phyloP scores from a whole-genome alignment of 1,284 basidiomycete species.

The Ustilago hordei region DNA sequence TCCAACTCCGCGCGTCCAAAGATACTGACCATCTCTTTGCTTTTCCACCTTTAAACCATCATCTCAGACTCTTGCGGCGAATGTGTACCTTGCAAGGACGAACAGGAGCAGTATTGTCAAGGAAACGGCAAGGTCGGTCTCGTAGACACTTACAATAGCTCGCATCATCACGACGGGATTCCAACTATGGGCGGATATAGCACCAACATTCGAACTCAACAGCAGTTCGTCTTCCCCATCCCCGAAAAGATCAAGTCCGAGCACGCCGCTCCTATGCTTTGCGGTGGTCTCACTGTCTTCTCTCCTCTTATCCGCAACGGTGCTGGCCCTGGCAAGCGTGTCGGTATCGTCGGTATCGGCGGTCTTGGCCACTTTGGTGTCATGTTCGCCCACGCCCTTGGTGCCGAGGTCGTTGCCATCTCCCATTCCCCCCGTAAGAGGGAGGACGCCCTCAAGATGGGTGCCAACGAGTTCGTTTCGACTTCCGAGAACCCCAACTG shows the following conservation, averaged over 20 bases:
- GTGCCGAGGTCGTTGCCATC: constrained; percentile 77
- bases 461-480: constrained; percentile 72
- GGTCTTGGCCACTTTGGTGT: constrained; percentile 71
- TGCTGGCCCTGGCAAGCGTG: constrained; percentile 76
- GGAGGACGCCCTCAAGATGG: constrained; percentile 77
- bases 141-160: constrained; percentile 70
- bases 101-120: constrained; percentile 63
- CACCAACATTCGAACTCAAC: constrained; percentile 77
- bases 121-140: constrained; percentile 64
- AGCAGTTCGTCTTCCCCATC: constrained; percentile 79
- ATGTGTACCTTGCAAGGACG: constrained; percentile 74
- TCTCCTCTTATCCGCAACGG: constrained; percentile 77
- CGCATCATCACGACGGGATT: constrained; percentile 74
- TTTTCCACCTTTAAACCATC: constrained; percentile 70
- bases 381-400: constrained; percentile 75
- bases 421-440: constrained; percentile 77
- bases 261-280: constrained; percentile 74
- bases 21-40: constrained; percentile 59
- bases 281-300: constrained; percentile 78
- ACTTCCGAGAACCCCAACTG: constrained; percentile 65
- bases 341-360: constrained; percentile 75
- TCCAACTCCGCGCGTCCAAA: background rate
- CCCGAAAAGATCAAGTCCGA: constrained; percentile 75
- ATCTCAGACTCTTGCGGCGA: constrained; percentile 31
- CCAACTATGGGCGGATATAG: constrained; percentile 76